Base-by-base conservation (phyloP, 2,329 filamentous ascomycete species). In the Tolypocladium tundrense region DNA sequence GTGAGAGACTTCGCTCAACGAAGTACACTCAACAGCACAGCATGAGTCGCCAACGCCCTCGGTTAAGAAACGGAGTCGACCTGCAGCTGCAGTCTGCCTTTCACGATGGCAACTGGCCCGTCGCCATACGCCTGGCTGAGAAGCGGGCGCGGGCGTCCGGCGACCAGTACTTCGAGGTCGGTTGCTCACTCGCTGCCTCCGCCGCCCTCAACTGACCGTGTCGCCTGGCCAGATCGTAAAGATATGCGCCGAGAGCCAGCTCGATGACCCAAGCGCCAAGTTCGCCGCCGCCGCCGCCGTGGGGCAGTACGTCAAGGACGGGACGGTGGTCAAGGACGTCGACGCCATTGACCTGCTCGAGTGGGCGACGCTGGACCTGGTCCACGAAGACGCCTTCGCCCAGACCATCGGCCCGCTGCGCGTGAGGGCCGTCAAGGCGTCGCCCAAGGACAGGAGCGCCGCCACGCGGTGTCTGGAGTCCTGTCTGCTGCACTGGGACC, bases 21-120 rank as follows among this genome's bases (percentile, higher is more conserved):
- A 27, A 27, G 16, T 33, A 37, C n/a, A 40, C 40, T 4, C n/a
- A 24, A 51, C 31, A 11, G 39, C 50, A 16, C 31, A 21, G 31
- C 63, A 74, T 73, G 72, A 68, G 67, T 63, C 69, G 67, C 58
- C 64, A 67, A 60, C 62, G 67, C 59, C 72, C 72, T 58, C 66
- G 61, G 45, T 75, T 82, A 52, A 80, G 75, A 63, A 77, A 74
- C 65, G 78, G 74, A 60, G 77, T 81, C 55, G 79, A 82, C 62
- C 71, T 80, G 55, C 78, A 81, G 71, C 73, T 85, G 11, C 78
- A 83, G 70, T 74, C 76, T 16, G 80, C 80, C 56, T 85, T 82
- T 58, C 72, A 74, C 45, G 79, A 82, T 57, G 73, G 77, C 55
- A 81, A 80, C 67, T 85, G 81, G 82, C 63, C 72, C 21, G 70